Evolutionary conservation across 1,139 yeast genomes (phyloP), one percentile per base, ranked within the genome.

Genomic region (Candida sp.): DNA sequence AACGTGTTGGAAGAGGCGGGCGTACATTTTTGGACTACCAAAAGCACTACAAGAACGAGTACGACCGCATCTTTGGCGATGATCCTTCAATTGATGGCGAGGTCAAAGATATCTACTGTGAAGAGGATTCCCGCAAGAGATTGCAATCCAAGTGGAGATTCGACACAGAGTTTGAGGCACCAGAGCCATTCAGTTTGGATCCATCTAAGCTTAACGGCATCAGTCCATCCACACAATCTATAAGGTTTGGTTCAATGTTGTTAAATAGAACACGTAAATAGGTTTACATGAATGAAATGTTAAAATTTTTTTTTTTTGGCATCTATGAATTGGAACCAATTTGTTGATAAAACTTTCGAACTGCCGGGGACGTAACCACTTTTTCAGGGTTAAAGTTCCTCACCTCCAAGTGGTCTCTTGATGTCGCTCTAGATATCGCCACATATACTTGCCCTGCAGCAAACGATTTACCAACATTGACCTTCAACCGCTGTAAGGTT

Each of bases 401-500:
- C 1, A 92, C 90, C 60, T 90, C 96, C 40, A 92, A 71, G 0
- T 96, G 96, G 2, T 83, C 83, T 61, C 96, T 75, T 5, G 88
- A 82, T 0, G 86, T 88, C 1, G 97, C 98, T 65, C 98, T 80
- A 1, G 96, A 88, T 35, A 93, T 73, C 0, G 98, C 98, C 31
- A 93, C 98, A 66, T 94, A 94, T 0, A 97, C 96, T 67, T 94
- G 99, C 0, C 99, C 99, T 55, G 85, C 88, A 63, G 93, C 99
- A 68, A 94, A 94, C 7, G 23, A n/a, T 34, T 34, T 34, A 5
- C 38, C 23, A 22, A 34, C 23, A 6, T 34, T 12, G 22, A 34
- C 25, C 23, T n/a, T 34, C 17, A 12, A n/a, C 58, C 84, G 81
- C 4, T 88, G 88, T 46, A 94, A 71, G 0, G 99, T 93, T 66